Evolutionary conservation across 2,329 filamentous ascomycete species (phyloP).

Genomic region (Colletotrichum tanaceti): DNA sequence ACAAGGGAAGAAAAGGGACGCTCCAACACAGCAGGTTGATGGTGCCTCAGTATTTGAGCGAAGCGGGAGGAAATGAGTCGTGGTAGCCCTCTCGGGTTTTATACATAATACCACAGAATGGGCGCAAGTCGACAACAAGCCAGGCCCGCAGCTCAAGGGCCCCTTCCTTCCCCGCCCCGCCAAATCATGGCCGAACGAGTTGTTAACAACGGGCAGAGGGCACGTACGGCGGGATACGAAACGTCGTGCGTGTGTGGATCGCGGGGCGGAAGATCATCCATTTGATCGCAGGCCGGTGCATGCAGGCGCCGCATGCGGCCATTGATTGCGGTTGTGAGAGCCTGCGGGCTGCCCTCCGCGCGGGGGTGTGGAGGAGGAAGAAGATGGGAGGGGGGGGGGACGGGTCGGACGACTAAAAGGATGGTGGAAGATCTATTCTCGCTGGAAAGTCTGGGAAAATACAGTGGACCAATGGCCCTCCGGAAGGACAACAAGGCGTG

Average conservation of each 20-base stretch:
- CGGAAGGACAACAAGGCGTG: neutral
- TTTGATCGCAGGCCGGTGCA: conserved; percentile 37
- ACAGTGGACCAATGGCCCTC: conserved; percentile 2
- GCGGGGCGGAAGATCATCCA: conserved; percentile 38
- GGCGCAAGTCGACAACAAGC: neutral
- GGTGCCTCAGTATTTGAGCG: neutral
- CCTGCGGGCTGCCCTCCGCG: neutral
- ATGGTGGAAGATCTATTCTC: conserved; percentile 34
- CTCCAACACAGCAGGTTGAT: neutral
- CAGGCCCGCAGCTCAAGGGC: neutral
- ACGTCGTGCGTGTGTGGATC: conserved; percentile 35
- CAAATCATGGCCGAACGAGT: neutral
- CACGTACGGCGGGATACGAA: conserved; percentile 36
- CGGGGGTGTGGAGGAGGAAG: neutral
- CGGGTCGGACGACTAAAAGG: too few relatives aligned
- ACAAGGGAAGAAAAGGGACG: neutral
- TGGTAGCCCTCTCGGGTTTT: neutral
- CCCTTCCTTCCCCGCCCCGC: neutral
- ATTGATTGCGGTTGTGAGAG: conserved; percentile 8
- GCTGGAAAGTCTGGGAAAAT: conserved; percentile 34
- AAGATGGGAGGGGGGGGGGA: neutral
- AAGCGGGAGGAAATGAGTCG: neutral
- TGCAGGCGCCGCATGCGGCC: conserved; percentile 35
- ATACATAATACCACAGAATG: neutral
- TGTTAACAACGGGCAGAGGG: neutral